Percentiles rank a stretch among this genome's conserved stretches.
phyloP scores from a whole-genome alignment of 257 asterid species.

The Plantago elongata region DNA sequence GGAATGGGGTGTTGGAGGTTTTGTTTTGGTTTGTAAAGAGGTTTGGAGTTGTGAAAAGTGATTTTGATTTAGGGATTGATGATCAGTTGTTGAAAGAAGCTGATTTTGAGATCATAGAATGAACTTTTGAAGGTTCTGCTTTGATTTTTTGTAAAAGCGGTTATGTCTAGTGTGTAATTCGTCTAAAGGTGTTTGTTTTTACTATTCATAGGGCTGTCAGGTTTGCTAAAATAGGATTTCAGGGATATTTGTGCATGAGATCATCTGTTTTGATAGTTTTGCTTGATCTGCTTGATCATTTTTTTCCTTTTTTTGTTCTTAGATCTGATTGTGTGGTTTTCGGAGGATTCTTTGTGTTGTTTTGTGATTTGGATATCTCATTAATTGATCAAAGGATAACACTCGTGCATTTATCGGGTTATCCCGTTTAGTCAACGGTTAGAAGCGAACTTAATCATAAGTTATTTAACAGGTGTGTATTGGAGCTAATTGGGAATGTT shows the following conservation, averaged over 20 bases:
- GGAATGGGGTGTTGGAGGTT: constrained; percentile 3
- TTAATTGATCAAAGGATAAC: background rate
- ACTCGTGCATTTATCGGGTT: background rate
- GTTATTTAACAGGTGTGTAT: background rate
- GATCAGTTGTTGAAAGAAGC: constrained; percentile 17
- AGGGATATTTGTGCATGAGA: constrained; percentile 11
- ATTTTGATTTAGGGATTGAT: constrained; percentile 9
- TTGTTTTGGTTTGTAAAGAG: background rate
- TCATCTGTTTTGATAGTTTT: constrained; percentile 10
- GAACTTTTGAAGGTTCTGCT: constrained; percentile 12
- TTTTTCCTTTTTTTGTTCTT: constrained; percentile 2
- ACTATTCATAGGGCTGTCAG: background rate
- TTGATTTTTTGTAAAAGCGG: constrained; percentile 9
- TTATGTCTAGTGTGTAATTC: background rate
- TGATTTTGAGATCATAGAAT: constrained; percentile 16
- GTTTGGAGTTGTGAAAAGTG: background rate
- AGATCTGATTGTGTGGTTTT: constrained; percentile 19
- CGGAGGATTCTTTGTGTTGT: constrained; percentile 7
- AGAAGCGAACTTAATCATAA: constrained; percentile 8
- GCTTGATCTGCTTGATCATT: constrained; percentile 9
- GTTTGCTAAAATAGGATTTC: background rate
- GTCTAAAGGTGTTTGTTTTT: background rate
- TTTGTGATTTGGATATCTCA: constrained; percentile 5
- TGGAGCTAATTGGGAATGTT: constrained; percentile 36
- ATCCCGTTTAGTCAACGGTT: constrained; percentile 8